Evolutionary conservation across 2,329 filamentous ascomycete species (phyloP).

Genomic region (Pseudogymnoascus pannorum): DNA sequence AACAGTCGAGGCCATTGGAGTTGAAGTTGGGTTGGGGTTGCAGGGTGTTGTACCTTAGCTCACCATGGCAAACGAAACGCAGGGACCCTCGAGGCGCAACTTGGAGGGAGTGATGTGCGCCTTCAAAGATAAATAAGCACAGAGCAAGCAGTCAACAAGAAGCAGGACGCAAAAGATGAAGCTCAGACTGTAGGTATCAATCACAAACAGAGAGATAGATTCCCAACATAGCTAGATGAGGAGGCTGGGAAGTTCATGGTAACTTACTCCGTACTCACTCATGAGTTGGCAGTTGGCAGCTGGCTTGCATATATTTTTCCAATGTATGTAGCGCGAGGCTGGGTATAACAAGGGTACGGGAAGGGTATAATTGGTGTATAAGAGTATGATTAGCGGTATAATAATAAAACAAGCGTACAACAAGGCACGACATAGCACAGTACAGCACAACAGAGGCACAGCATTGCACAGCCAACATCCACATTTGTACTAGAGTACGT

Average conservation of each 20-base stretch:
- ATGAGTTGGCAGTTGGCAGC: neutral
- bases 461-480: neutral
- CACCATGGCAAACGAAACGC: neutral
- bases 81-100: neutral
- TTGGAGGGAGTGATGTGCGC: neutral
- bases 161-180: neutral
- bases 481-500: neutral
- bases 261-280: neutral
- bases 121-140: neutral
- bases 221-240: neutral
- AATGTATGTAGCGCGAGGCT: neutral
- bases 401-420: neutral
- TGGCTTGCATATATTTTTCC: neutral
- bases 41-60: neutral
- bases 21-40: slow-evolving; percentile 1
- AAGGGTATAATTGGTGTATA: neutral
- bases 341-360: neutral
- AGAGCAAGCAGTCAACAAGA: neutral
- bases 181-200: neutral
- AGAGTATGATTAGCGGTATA: neutral
- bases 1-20: neutral
- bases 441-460: neutral
- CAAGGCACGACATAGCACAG: neutral
- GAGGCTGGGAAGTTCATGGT: neutral
- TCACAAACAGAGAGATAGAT: neutral